Evolutionary conservation across 139 green algal species (phyloP).

Genomic region (Parachlorella kessleri): DNA sequence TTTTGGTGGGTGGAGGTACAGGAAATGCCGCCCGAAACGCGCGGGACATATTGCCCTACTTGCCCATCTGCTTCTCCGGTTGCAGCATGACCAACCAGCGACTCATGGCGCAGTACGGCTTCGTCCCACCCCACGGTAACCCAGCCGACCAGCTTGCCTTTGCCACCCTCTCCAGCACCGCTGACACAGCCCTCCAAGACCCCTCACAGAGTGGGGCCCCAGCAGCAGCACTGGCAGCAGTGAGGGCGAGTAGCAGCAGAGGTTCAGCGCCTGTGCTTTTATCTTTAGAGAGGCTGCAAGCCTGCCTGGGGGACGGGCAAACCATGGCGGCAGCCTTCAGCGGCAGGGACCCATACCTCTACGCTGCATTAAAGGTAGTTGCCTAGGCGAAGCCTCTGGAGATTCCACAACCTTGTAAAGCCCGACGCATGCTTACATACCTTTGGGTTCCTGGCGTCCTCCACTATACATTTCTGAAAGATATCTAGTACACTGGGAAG

Average conservation of each 20-base stretch:
- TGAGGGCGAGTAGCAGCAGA: neutral
- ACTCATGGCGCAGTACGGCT: slow-evolving; percentile 67
- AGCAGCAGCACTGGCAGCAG: neutral
- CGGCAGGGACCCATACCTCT: slow-evolving; percentile 33
- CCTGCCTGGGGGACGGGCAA: slow-evolving; percentile 36
- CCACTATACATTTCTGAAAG: too few species aligned
- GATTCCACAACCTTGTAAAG: too few species aligned
- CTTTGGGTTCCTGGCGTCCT: too few species aligned
- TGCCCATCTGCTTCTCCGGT: neutral
- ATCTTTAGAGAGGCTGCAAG: slow-evolving; percentile 37
- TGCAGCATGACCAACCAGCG: slow-evolving; percentile 37
- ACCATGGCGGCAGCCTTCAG: slow-evolving; percentile 33
- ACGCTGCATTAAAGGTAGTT: slow-evolving; percentile 49
- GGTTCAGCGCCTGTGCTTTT: slow-evolving; percentile 15
- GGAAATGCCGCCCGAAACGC: too few species aligned
- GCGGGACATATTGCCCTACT: too few species aligned
- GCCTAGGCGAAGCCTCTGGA: too few species aligned
- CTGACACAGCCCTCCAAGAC: too few species aligned
- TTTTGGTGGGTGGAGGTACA: too few species aligned
- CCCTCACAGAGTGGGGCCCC: too few species aligned
- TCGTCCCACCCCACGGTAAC: slow-evolving; percentile 51
- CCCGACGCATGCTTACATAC: too few species aligned
- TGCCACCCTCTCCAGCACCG: slow-evolving; percentile 1
- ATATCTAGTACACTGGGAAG: too few species aligned
- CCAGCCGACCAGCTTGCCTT: slow-evolving; percentile 47